Evolutionary conservation across 306 rosid genomes (phyloP).

Genomic region (Spatholobus suberectus): DNA sequence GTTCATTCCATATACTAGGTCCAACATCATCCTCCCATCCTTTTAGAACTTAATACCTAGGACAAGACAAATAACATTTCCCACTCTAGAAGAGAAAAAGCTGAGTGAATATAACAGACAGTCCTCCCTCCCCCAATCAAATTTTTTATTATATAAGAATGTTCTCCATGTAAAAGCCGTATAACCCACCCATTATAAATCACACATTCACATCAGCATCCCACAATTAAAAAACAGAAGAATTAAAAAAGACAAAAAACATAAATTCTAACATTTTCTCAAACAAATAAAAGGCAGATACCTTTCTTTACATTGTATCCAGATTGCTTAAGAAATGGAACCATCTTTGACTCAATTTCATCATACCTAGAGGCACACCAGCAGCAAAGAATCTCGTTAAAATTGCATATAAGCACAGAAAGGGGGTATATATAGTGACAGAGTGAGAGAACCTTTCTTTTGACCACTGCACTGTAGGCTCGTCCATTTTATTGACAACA

Average conservation of each 20-base stretch:
- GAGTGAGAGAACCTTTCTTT: constrained; percentile 76
- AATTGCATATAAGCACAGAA: neutral
- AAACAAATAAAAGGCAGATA: constrained; percentile 33
- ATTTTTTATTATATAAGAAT: neutral
- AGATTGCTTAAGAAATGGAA: constrained; percentile 80
- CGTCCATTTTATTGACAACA: constrained; percentile 98
- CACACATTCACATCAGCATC: constrained; percentile 18
- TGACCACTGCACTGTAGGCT: constrained; percentile 92
- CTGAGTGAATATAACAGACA: no score
- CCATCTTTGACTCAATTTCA: constrained; percentile 92
- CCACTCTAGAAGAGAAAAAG: no score
- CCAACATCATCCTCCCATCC: constrained; percentile 15
- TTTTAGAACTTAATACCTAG: constrained; percentile 1
- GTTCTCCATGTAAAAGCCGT: neutral
- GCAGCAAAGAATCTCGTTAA: constrained; percentile 3
- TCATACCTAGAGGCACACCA: constrained; percentile 67
- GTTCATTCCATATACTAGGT: constrained; percentile 10
- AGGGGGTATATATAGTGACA: neutral
- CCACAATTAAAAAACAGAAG: neutral
- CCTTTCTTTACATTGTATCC: constrained; percentile 99
- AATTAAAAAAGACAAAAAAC: neutral
- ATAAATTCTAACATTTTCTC: constrained; percentile 19
- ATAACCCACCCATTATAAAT: constrained; percentile 5
- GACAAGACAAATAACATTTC: no score
- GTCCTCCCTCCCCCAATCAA: no score